Percentiles rank a stretch among this genome's conserved stretches.
Conservation (phyloP, 2,329 filamentous ascomycete genomes). For the Teratosphaeriaceae sp. region DNA sequence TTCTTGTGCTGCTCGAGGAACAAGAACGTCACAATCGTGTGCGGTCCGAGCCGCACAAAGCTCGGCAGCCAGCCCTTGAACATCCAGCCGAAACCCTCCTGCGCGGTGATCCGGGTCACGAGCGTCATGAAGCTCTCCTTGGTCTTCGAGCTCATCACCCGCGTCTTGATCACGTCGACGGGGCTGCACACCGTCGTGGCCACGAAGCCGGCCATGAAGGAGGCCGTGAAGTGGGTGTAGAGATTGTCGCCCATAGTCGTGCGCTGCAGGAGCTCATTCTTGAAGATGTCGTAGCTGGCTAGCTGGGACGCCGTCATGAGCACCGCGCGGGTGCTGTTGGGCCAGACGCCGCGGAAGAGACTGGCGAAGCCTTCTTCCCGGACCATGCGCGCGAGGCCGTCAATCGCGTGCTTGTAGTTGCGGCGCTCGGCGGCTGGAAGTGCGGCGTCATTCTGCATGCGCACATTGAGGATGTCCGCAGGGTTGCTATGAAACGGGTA, state of each 20-base stretch:
- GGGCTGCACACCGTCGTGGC: constrained; percentile 81
- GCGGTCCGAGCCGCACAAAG: constrained; percentile 60
- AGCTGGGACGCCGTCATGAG: constrained; percentile 83
- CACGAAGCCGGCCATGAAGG: constrained; percentile 71
- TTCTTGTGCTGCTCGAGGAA: constrained; percentile 85
- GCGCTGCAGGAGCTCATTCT: constrained; percentile 58
- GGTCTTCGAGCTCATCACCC: constrained; percentile 66
- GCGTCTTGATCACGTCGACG: constrained; percentile 83
- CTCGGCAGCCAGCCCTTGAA: constrained; percentile 88
- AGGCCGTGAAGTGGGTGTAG: constrained; percentile 72
- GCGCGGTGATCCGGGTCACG: constrained; percentile 59
- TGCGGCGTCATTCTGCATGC: constrained; percentile 91
- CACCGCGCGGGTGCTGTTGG: constrained; percentile 73
- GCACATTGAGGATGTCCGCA: constrained; percentile 92
- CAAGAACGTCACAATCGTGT: constrained; percentile 81
- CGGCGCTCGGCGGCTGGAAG: constrained; percentile 66
- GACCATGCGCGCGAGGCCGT: constrained; percentile 83
- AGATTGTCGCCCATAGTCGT: constrained; percentile 62
- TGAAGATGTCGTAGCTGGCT: constrained; percentile 79
- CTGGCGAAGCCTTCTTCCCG: constrained; percentile 68
- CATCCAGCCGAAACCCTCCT: constrained; percentile 73
- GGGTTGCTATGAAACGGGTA: too few species aligned
- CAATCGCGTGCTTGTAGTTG: constrained; percentile 83
- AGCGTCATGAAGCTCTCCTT: constrained; percentile 50
- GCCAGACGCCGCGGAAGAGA: constrained; percentile 79